Conservation (phyloP, 495 filamentous ascomycete species). For the Penicillium goetzii region DNA sequence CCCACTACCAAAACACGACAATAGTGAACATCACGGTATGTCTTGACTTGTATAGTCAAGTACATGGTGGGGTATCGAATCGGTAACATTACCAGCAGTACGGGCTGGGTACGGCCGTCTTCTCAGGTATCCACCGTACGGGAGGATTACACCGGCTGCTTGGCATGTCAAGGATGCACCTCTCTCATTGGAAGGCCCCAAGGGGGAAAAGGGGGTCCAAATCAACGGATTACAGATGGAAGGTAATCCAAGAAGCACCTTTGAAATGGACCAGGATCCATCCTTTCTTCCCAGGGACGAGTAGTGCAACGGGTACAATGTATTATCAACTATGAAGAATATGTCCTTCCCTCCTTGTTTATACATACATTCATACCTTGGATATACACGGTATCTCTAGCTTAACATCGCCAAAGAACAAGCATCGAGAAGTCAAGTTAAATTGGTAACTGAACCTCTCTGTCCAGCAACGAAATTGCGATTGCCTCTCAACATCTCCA, state of each 20-base stretch:
- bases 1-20: not conserved
- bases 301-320: not conserved
- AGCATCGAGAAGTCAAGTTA: conserved; percentile 5
- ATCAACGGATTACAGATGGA: not conserved
- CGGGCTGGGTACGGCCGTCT: not conserved
- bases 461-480: conserved; percentile 22
- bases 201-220: conserved; percentile 11
- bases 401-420: conserved; percentile 11
- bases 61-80: not conserved
- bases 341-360: not conserved
- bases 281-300: not conserved
- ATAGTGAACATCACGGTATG: not conserved
- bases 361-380: not conserved
- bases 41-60: conserved; percentile 2
- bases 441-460: conserved; percentile 24
- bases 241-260: not conserved
- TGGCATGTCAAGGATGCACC: conserved; percentile 22
- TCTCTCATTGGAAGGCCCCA: conserved; percentile 1
- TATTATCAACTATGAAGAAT: not conserved
- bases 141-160: conserved; percentile 16
- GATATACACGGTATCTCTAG: not conserved
- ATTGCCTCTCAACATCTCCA: conserved; percentile 22
- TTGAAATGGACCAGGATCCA: not conserved
- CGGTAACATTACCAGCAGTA: not conserved
- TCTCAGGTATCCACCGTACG: conserved; percentile 11